Base-by-base conservation (phyloP, 345 rosid species). In the Heritiera littoralis region DNA sequence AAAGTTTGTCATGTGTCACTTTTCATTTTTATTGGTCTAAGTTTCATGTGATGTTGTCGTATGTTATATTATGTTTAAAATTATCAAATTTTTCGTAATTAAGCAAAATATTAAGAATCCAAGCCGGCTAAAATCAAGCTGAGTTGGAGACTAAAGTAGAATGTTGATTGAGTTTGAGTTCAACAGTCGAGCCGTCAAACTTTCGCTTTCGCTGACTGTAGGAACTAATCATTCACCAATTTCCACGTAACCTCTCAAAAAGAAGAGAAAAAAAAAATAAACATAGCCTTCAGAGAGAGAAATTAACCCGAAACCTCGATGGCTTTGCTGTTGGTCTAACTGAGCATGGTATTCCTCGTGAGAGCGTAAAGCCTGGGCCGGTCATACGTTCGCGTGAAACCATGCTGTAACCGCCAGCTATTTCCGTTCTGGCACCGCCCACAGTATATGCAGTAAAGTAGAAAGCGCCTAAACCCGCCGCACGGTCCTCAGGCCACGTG, bases 171-270 rank as follows among this genome's bases (percentile, higher is more conserved):
- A 45, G 76, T 35, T 23, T 23, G 28, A 23, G 28, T 23, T 23
- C 63, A 30, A 49, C 79, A 83, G 81, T 81, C 80, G 84, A 86
- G 85, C 92, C 86, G 86, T 80, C 87, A 54, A 52, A 78, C 80
- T 82, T 84, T 86, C 85, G 79, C 80, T 85, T 81, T 84, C 86
- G 87, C 84, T 86, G 89, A 84, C 84, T 84, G 81, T 78, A 69
- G 79, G 71, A 82, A 80, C 82, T 86, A 92, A 92, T 89, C 85
- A 92, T 92, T 84, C 80, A 80, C 87, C 83, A 81, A 66, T 90
- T 89, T 84, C 89, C 83, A 58, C 77, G 76, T 80, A 69, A 81
- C 80, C 51, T n/a, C 52, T 43, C 45, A 77, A 74, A 69, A 65
- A 46, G 46, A 45, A 17, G 23, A 15, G n/a, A n/a, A n/a, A 28